These are phyloP conservation scores for Setomelanomma holmii DNA, from an alignment of 2,329 filamentous ascomycete species.

Conservation along the genomic window DNA sequence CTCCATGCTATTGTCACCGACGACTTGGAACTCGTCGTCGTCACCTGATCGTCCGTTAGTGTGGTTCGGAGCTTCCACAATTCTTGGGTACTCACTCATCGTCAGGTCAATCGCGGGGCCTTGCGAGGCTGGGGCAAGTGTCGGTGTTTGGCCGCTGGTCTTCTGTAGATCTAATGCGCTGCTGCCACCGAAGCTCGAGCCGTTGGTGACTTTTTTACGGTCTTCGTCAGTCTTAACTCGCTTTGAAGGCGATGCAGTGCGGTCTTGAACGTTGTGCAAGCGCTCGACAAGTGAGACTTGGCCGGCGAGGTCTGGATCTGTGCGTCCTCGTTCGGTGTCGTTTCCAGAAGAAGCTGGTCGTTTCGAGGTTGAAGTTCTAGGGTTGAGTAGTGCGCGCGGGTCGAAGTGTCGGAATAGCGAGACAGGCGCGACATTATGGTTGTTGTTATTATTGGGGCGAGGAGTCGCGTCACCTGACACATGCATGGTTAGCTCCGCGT, in stretches of 20 bases:
- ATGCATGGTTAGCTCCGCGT: constrained; percentile 24
- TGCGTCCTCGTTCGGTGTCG: constrained; percentile 30
- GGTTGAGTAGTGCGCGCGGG: constrained; percentile 44
- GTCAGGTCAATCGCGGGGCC: constrained; percentile 41
- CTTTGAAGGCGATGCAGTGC: constrained; percentile 61
- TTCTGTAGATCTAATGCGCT: constrained; percentile 55
- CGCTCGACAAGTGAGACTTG: constrained; percentile 73
- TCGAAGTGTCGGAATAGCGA: constrained; percentile 27
- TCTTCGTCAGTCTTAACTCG: constrained; percentile 38
- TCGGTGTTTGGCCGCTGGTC: constrained; percentile 18
- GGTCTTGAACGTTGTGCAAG: constrained; percentile 76
- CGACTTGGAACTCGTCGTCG: constrained; percentile 66
- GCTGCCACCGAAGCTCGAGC: constrained; percentile 20
- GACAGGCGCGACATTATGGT: constrained; percentile 17
- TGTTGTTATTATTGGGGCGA: constrained; percentile 14
- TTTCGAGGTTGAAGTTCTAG: constrained; percentile 36
- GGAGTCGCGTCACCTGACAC: constrained; percentile 25
- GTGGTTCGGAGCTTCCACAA: constrained; percentile 13
- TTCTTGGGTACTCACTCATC: constrained; percentile 35
- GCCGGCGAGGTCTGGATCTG: constrained; percentile 44
- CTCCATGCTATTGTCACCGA: constrained; percentile 68
- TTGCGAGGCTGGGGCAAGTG: constrained; percentile 1
- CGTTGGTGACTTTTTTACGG: constrained; percentile 24
- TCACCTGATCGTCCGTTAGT: constrained; percentile 53
- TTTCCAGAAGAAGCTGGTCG: constrained; percentile 36